A percentile compares a stretch with the other conserved stretches of the same genome.
phyloP scores from a whole-genome alignment of 768 basidiomycete species.

The Phlebiopsis flavidoalba region DNA sequence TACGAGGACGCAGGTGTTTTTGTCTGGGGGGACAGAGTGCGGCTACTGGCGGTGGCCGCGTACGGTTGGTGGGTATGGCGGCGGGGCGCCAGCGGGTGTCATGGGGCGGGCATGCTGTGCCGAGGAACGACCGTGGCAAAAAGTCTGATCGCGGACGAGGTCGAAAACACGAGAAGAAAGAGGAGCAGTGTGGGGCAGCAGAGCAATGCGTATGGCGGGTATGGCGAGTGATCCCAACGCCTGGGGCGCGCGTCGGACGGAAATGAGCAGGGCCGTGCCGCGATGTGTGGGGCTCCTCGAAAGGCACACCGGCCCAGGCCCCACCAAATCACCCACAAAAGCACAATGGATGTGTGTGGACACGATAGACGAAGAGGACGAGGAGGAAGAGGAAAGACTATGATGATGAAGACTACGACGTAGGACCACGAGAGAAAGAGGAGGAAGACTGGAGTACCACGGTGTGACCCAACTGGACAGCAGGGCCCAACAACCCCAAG shows the following conservation, averaged over 20 bases:
- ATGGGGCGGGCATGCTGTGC: neutral
- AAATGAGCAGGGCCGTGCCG: neutral
- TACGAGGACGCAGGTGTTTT: neutral
- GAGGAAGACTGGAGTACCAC: neutral
- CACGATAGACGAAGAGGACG: slow-evolving; percentile 13
- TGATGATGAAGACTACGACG: slow-evolving; percentile 6
- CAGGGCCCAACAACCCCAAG: too few species aligned
- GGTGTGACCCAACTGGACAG: neutral
- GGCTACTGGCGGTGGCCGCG: neutral
- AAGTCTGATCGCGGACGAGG: neutral
- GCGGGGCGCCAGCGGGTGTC: too few species aligned
- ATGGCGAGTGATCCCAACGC: neutral
- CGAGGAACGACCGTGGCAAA: neutral
- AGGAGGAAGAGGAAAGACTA: slow-evolving; percentile 11
- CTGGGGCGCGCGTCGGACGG: neutral
- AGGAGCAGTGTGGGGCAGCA: neutral
- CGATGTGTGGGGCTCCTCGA: neutral
- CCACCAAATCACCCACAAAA: neutral
- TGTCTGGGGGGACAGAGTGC: neutral
- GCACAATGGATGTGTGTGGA: neutral
- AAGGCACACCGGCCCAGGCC: neutral
- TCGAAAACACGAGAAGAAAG: neutral
- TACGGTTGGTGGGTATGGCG: neutral
- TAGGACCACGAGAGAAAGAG: neutral
- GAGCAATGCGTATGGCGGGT: neutral